phyloP scores from a whole-genome alignment of 164 flowering plant genomes.

The Kingdonia uniflora region DNA sequence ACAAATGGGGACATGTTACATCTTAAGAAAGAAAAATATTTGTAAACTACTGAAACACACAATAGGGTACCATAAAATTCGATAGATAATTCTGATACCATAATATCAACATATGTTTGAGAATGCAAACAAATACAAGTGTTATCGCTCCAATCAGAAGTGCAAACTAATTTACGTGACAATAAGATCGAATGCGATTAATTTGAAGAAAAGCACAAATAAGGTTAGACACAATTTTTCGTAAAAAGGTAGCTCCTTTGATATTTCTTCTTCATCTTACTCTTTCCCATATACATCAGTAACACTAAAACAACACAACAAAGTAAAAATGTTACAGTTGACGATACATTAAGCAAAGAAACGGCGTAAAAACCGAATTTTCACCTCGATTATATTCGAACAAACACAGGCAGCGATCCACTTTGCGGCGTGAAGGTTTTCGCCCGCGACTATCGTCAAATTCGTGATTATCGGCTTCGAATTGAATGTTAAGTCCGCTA shows the following conservation, averaged over 20 bases:
- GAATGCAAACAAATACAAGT: background rate
- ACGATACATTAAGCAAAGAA: slow-evolving; percentile 10
- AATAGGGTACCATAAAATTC: too few relatives aligned
- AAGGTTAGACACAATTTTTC: too few relatives aligned
- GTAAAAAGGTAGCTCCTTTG: background rate
- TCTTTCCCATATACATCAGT: slow-evolving; percentile 4
- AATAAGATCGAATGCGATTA: background rate
- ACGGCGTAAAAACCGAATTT: slow-evolving; percentile 14
- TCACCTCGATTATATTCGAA: slow-evolving; percentile 89
- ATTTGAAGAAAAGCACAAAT: background rate
- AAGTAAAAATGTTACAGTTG: slow-evolving; percentile 12
- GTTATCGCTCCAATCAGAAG: background rate
- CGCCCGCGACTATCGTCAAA: slow-evolving; percentile 93
- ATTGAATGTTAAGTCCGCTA: slow-evolving; percentile 85
- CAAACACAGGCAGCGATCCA: slow-evolving; percentile 64
- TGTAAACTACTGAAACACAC: too few relatives aligned
- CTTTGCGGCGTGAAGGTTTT: slow-evolving; percentile 76
- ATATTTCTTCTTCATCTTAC: background rate
- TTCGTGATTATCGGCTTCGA: slow-evolving; percentile 96
- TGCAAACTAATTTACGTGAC: slow-evolving; percentile 1
- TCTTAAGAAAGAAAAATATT: too few relatives aligned
- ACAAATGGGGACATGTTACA: too few relatives aligned
- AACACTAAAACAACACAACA: slow-evolving; percentile 1
- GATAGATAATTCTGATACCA: too few relatives aligned
- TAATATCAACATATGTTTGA: too few relatives aligned